Conservation (phyloP, 495 filamentous ascomycete species). For the Trichoderma reesei region DNA sequence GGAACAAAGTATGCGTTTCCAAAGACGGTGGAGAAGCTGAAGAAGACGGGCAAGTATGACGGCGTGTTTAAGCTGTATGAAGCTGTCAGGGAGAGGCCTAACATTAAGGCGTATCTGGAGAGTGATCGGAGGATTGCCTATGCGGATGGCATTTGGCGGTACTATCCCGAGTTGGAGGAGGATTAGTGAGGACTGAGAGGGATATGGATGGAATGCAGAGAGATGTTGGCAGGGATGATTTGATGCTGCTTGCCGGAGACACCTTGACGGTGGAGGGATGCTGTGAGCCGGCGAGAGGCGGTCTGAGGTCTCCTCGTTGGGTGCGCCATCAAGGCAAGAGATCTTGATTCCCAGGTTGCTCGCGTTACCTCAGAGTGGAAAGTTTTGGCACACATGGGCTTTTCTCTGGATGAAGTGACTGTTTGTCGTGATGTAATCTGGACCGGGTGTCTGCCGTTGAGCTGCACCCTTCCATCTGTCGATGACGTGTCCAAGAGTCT, state of each 20-base stretch:
- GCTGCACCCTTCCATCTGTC: not conserved
- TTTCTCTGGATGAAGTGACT: no score
- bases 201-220: no score
- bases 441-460: not conserved
- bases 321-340: no score
- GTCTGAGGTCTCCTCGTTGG: no score
- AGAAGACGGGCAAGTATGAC: constrained; percentile 38
- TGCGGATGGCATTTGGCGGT: constrained; percentile 45
- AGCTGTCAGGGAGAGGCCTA: constrained; percentile 41
- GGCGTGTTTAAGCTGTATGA: constrained; percentile 46
- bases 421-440: not conserved
- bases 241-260: no score
- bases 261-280: no score
- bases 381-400: no score
- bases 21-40: constrained; percentile 40
- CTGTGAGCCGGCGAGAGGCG: no score
- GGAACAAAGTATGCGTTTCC: constrained; percentile 53
- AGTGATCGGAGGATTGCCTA: constrained; percentile 49
- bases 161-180: constrained; percentile 52
- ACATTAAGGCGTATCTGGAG: constrained; percentile 49
- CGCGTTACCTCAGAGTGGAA: no score
- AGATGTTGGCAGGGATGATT: no score
- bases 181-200: not conserved
- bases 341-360: no score
- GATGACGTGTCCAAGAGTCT: not conserved